Base-by-base conservation (phyloP, 176 grass and related monocot species). In the Musa itinerans region DNA sequence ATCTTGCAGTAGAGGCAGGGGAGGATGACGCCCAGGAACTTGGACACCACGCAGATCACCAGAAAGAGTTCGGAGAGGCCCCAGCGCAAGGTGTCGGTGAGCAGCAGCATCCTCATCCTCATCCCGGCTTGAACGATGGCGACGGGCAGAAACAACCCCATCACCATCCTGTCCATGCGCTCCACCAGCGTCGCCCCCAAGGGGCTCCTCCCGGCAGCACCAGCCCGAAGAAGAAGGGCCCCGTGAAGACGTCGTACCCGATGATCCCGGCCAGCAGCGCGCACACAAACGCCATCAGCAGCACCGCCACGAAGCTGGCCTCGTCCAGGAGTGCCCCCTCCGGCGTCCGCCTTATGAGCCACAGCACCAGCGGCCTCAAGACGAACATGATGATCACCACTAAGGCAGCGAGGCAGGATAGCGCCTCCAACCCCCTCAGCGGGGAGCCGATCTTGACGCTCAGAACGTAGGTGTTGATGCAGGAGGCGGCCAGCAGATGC, bases 121-220 rank as follows among this genome's bases (percentile, higher is more conserved):
- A 86, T 79, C 26, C 94, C 94, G 48, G 78, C 82, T 76, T 89
- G 78, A 25, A 82, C 67, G 77, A 85, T 83, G 83, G 83, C 85
- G 1, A 97, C 76, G 5, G 90, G 94, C 67, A 97, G 79, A n/a
- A 93, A 84, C 11, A 97, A 59, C 21, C 83, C 84, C 49, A 80
- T 77, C 67, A 86, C 83, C 74, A 97, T 85, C 23, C 81, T 83
- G 43, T 93, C 94, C 2, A 97, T 88, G 78, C 92, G 92, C 78
- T 90, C 82, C 50, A 81, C 83, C 12, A 97, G 79, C 49, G 94
- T 90, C 8, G 88, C 80, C 65, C 90, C 90, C 13, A 97, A 85
- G 94, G 94, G 24, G 88, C 87, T 6, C 94, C 90, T 19, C 89
- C 90, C 14, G 94, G 90, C 69, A 97, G 86, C 12, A 84, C 90